Evolutionary conservation across 805 yeast genomes (phyloP).

Genomic region (Suhomyces prunicola): DNA sequence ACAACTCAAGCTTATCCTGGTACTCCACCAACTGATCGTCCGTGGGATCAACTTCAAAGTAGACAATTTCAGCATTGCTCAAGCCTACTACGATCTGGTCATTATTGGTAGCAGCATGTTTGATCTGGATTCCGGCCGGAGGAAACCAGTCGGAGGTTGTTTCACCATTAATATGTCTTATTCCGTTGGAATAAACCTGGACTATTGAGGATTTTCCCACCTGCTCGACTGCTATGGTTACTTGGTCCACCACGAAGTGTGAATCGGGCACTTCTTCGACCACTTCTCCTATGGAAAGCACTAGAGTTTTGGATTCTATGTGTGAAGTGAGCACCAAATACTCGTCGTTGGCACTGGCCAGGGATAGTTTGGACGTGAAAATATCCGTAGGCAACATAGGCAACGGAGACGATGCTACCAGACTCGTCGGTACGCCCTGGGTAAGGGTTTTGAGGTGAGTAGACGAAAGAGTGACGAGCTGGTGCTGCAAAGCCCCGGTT

Average conservation of each 20-base stretch:
- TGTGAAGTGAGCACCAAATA: conserved; percentile 59
- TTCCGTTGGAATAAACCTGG: conserved; percentile 71
- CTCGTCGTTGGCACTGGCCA: conserved; percentile 50
- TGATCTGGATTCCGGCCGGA: conserved; percentile 69
- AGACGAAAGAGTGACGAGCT: conserved; percentile 30
- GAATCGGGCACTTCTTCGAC: conserved; percentile 74
- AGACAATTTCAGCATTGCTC: conserved; percentile 70
- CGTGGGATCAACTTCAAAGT: conserved; percentile 69
- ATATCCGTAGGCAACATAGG: conserved; percentile 62
- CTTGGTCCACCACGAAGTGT: conserved; percentile 51
- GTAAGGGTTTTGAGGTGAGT: conserved; percentile 45
- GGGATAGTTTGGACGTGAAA: conserved; percentile 56
- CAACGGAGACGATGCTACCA: conserved; percentile 70
- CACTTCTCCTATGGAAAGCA: conserved; percentile 73
- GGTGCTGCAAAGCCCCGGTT: conserved; percentile 13
- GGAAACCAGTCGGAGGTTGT: conserved; percentile 72
- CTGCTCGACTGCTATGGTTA: conserved; percentile 67
- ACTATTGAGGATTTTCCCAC: conserved; percentile 61
- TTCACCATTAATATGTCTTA: conserved; percentile 48
- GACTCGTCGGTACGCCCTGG: conserved; percentile 59
- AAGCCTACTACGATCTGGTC: conserved; percentile 70
- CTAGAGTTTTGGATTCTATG: conserved; percentile 63
- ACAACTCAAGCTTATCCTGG: conserved; percentile 55
- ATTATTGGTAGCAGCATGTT: conserved; percentile 58
- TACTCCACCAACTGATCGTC: conserved; percentile 69